Evolutionary conservation across 2,329 filamentous ascomycete genomes (phyloP).

Genomic region (Fusarium sp.): DNA sequence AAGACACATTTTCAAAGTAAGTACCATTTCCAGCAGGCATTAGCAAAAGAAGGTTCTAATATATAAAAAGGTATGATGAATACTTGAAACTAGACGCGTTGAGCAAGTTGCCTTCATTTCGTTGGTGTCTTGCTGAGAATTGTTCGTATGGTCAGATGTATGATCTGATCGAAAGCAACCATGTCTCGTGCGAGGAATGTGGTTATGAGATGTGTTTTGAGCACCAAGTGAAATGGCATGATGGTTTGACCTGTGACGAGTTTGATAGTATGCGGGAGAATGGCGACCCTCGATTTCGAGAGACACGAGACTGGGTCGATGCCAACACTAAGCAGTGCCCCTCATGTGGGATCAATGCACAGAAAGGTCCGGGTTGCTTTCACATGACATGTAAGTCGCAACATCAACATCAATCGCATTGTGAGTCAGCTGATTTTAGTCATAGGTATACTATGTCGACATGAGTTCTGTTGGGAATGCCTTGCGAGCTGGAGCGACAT

Average conservation of each 20-base stretch:
- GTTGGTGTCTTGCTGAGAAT: background rate
- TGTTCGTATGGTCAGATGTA: background rate
- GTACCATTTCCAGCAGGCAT: background rate
- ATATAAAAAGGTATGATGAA: background rate
- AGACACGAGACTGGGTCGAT: background rate
- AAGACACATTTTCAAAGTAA: background rate
- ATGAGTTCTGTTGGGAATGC: conserved; percentile 5
- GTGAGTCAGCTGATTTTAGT: background rate
- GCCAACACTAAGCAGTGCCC: background rate
- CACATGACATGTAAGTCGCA: conserved; percentile 1
- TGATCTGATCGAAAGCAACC: background rate
- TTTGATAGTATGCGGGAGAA: background rate
- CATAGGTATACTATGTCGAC: background rate
- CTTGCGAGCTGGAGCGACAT: background rate
- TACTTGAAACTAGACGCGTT: background rate
- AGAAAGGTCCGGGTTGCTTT: background rate
- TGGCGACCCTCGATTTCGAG: background rate
- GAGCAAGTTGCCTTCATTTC: background rate
- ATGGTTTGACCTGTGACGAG: background rate
- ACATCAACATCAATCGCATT: background rate
- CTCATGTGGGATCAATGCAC: background rate
- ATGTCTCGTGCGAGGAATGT: background rate
- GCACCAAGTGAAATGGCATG: background rate
- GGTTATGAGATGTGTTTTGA: background rate
- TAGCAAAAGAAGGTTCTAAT: rapidly evolving